Base-by-base conservation (phyloP, 2,329 filamentous ascomycete species). In the Neonectria faginata region DNA sequence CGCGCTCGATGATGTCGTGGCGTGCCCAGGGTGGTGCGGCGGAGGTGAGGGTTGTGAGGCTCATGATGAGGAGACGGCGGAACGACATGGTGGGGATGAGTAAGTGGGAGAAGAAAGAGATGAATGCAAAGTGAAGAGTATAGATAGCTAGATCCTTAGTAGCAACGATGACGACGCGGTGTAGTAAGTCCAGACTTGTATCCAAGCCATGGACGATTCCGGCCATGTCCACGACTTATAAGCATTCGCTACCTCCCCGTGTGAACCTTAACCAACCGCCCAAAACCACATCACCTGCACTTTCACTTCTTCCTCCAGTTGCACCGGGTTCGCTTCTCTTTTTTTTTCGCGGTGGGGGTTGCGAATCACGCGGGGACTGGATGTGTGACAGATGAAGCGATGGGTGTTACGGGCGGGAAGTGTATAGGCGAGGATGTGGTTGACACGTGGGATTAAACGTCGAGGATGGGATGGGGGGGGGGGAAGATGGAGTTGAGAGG, bases 21-120 rank as follows among this genome's bases (percentile, higher is more conserved):
- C n/a, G n/a, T n/a, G 0, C 7, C 39, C 8, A 25, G 8, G 45
- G 29, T 2, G 64, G 66, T 9, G 59, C 9, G 0, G 66, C 64
- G 2, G 11, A 18, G 2, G 48, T 41, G n/a, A 36, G 8, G 16
- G 33, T 10, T 8, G 61, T 16, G 36, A 39, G 36, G 14, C 36
- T n/a, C 5, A 69, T 8, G 25, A 65, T 3, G 22, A 64, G 7
- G 20, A 71, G 10, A 5, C n/a, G 14, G 3, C 50, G 5, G 52
- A 12, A 27, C 10, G 51, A 1, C 68, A 70, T 70, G 0, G 33
- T 27, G 11, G 29, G 20, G 25, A 25, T 41, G 31, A 25, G 41
- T 45, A 29, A n/a, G 25, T n/a, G 25, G 47, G 16, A 29, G 45
- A 16, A 11, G 25, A 1, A 53, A 29, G 7, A 51, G 18, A 5